Evolutionary conservation across 2,329 filamentous ascomycete species (phyloP).

Genomic region (Fusarium tjaetaba): DNA sequence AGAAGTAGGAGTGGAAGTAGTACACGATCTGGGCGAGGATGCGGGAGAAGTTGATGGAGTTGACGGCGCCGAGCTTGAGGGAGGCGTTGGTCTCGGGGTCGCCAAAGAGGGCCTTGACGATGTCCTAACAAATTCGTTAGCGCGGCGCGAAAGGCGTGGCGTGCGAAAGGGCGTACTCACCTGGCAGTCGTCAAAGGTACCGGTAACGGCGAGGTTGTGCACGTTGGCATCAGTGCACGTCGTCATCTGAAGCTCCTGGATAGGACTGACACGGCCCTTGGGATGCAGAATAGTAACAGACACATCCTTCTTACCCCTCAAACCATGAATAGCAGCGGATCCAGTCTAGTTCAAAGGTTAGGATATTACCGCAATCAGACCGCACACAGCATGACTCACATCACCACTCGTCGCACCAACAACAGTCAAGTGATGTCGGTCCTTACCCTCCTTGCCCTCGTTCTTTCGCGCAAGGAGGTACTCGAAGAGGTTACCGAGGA

Average conservation of each 20-base stretch:
- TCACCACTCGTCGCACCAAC: slow-evolving; percentile 88
- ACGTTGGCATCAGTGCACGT: slow-evolving; percentile 91
- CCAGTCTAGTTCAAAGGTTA: slow-evolving; percentile 65
- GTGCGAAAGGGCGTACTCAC: slow-evolving; percentile 49
- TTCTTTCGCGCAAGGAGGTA: slow-evolving; percentile 87
- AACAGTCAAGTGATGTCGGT: slow-evolving; percentile 83
- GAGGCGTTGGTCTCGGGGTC: slow-evolving; percentile 85
- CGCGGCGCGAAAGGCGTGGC: not conserved
- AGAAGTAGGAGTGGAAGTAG: slow-evolving; percentile 96
- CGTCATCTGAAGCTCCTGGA: slow-evolving; percentile 98
- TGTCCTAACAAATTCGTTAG: slow-evolving; percentile 51
- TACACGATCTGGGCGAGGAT: slow-evolving; percentile 97
- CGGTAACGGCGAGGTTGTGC: slow-evolving; percentile 88
- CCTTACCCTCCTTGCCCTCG: slow-evolving; percentile 58
- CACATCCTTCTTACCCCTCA: slow-evolving; percentile 95
- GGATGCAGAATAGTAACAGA: slow-evolving; percentile 96
- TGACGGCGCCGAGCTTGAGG: slow-evolving; percentile 89
- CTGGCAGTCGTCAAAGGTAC: slow-evolving; percentile 97
- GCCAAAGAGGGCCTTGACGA: slow-evolving; percentile 91
- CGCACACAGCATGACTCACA: slow-evolving; percentile 7
- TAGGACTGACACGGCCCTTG: slow-evolving; percentile 87
- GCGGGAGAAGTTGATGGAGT: slow-evolving; percentile 95
- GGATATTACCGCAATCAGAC: not conserved
- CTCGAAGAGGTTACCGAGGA: slow-evolving; percentile 95
- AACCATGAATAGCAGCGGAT: slow-evolving; percentile 93